Evolutionary conservation across 768 basidiomycete species (phyloP).

Genomic region (Neoboletus brunneissimus): DNA sequence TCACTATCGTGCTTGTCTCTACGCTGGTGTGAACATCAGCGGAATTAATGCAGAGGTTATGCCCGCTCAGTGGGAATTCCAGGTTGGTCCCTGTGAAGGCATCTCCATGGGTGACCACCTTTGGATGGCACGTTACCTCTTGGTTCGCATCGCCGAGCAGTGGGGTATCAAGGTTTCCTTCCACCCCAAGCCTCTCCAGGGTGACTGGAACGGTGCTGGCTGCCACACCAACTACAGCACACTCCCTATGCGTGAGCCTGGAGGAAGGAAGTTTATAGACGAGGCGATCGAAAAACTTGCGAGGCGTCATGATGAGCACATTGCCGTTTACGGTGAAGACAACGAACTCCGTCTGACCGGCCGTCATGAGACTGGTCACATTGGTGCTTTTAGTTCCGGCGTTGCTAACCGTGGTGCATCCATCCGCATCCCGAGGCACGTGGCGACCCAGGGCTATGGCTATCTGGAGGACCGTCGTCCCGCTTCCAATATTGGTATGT

Average conservation of each 20-base stretch:
- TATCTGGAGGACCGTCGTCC: conserved; percentile 97
- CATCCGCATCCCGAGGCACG: conserved; percentile 93
- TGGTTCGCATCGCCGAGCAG: conserved; percentile 94
- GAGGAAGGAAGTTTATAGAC: conserved; percentile 91
- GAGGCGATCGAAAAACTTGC: conserved; percentile 90
- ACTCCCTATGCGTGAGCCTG: conserved; percentile 88
- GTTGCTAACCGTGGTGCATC: conserved; percentile 98
- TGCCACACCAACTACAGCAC: conserved; percentile 99
- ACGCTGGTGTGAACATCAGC: conserved; percentile 94
- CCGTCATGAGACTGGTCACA: conserved; percentile 96
- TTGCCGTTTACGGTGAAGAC: conserved; percentile 96
- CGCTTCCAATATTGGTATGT: conserved; percentile 92
- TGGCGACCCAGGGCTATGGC: conserved; percentile 88
- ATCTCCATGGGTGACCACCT: conserved; percentile 99
- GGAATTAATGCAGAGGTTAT: conserved; percentile 99
- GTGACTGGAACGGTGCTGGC: conserved; percentile 99
- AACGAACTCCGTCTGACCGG: conserved; percentile 96
- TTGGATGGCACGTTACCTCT: conserved; percentile 98
- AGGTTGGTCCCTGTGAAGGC: conserved; percentile 97
- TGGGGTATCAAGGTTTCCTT: conserved; percentile 97
- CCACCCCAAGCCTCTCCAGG: conserved; percentile 97
- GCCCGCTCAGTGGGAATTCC: conserved; percentile 99
- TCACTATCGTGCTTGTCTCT: conserved; percentile 96
- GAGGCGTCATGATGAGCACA: conserved; percentile 91
- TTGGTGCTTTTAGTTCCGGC: conserved; percentile 86